phyloP scores from a whole-genome alignment of 1,284 basidiomycete genomes.

The Cystobasidium slooffiae region DNA sequence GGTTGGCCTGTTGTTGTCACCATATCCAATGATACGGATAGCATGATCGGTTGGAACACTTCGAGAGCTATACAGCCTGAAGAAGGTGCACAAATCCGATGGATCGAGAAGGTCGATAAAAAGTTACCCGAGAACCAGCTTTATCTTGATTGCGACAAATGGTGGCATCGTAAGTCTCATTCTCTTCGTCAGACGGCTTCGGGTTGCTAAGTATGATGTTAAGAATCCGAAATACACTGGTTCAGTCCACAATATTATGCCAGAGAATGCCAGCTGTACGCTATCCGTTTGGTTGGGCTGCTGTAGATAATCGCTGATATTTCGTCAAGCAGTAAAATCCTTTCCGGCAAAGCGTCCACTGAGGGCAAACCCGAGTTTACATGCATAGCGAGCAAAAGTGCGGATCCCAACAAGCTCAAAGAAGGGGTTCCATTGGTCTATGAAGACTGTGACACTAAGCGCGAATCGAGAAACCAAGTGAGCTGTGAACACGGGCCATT shows the following conservation, averaged over 20 bases:
- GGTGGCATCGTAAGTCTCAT: constrained; percentile 24
- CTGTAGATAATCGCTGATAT: neutral
- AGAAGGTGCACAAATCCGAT: neutral
- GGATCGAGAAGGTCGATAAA: constrained; percentile 14
- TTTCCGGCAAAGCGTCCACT: neutral
- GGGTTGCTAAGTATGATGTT: neutral
- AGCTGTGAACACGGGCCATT: neutral
- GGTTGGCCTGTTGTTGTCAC: constrained; percentile 1
- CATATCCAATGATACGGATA: neutral
- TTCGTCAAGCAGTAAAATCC: neutral
- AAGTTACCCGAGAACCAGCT: neutral
- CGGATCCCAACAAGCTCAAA: neutral
- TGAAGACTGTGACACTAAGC: neutral
- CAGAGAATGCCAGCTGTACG: constrained; percentile 4
- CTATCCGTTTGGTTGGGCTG: no score
- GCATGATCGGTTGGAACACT: constrained; percentile 22
- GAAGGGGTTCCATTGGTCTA: neutral
- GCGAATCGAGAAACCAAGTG: neutral
- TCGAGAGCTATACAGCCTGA: neutral
- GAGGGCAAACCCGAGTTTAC: no score
- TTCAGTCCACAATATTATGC: neutral
- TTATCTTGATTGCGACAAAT: constrained; percentile 16
- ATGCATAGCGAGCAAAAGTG: neutral
- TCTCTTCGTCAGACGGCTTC: neutral
- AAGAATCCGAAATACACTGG: neutral